These are phyloP conservation scores for Stropharia rugosoannulata DNA, from an alignment of 768 basidiomycete genomes.

Conservation along the genomic window DNA sequence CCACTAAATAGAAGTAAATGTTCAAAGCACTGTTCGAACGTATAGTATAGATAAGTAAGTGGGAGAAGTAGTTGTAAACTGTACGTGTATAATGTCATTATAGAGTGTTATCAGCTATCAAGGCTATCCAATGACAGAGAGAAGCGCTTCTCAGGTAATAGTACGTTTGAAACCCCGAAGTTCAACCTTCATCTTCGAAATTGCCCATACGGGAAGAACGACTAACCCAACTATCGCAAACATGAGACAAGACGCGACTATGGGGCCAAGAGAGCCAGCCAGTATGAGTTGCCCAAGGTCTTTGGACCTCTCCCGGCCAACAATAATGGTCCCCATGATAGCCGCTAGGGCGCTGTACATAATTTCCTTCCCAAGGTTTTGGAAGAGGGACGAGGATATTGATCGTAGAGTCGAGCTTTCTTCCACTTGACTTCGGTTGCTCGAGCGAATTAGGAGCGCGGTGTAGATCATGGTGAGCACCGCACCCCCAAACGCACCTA, in stretches of 20 bases:
- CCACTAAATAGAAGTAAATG: too few relatives aligned
- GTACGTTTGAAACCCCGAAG: too few relatives aligned
- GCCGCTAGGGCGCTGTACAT: conserved; percentile 21
- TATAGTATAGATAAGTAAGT: too few relatives aligned
- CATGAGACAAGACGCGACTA: conserved; percentile 17
- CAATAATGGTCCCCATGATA: conserved; percentile 14
- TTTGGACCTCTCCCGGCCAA: conserved; percentile 8
- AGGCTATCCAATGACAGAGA: neutral
- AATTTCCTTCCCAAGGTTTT: conserved; percentile 21
- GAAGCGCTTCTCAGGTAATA: too few relatives aligned
- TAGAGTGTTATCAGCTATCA: neutral
- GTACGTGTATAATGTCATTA: too few relatives aligned
- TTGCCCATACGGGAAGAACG: conserved; percentile 10
- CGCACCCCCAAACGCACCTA: conserved; percentile 24
- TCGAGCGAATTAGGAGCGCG: conserved; percentile 10
- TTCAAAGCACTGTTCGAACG: too few relatives aligned
- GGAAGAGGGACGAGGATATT: conserved; percentile 1
- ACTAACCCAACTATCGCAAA: conserved; percentile 12
- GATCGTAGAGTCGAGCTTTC: neutral
- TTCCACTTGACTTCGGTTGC: neutral
- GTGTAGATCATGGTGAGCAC: conserved; percentile 21
- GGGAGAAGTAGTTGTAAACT: too few relatives aligned
- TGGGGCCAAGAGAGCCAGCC: conserved; percentile 22
- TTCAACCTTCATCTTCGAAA: conserved; percentile 7
- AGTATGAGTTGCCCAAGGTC: conserved; percentile 7